phyloP scores from a whole-genome alignment of 305 asterid genomes.

The Rubia occidens region DNA sequence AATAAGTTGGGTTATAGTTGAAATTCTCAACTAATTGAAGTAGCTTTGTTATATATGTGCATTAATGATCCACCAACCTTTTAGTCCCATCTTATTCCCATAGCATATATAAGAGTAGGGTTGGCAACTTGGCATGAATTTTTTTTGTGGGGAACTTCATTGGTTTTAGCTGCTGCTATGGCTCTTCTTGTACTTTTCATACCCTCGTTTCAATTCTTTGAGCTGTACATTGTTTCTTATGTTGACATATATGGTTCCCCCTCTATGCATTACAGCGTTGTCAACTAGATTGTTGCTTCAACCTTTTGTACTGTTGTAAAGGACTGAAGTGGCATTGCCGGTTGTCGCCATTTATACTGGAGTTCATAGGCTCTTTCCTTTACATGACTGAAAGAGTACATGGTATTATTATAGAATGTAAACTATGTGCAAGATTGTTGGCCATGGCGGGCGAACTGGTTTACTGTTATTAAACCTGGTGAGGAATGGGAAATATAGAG shows the following conservation, averaged over 20 bases:
- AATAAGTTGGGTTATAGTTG: constrained; percentile 21
- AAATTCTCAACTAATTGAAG: constrained; percentile 22
- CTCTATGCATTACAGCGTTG: neutral
- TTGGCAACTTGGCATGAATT: neutral
- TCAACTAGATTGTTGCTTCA: neutral
- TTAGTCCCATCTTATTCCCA: neutral
- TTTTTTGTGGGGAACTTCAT: neutral
- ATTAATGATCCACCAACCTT: constrained; percentile 14
- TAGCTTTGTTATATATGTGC: constrained; percentile 18
- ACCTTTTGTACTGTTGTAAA: neutral
- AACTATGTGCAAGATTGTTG: too few relatives aligned
- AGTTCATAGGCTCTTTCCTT: too few relatives aligned
- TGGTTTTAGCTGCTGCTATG: neutral
- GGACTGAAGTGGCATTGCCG: neutral
- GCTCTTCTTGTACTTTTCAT: neutral
- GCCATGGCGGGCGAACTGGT: too few relatives aligned
- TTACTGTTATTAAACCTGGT: too few relatives aligned
- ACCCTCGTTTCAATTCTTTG: neutral
- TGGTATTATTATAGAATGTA: too few relatives aligned
- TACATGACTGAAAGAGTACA: too few relatives aligned
- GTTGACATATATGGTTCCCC: neutral
- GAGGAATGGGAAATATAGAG: too few relatives aligned
- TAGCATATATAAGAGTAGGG: neutral
- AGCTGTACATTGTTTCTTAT: neutral
- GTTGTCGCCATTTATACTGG: too few relatives aligned